These are phyloP conservation scores for Hypoxylon sp. DNA, from an alignment of 2,329 filamentous ascomycete genomes.

Conservation along the genomic window DNA sequence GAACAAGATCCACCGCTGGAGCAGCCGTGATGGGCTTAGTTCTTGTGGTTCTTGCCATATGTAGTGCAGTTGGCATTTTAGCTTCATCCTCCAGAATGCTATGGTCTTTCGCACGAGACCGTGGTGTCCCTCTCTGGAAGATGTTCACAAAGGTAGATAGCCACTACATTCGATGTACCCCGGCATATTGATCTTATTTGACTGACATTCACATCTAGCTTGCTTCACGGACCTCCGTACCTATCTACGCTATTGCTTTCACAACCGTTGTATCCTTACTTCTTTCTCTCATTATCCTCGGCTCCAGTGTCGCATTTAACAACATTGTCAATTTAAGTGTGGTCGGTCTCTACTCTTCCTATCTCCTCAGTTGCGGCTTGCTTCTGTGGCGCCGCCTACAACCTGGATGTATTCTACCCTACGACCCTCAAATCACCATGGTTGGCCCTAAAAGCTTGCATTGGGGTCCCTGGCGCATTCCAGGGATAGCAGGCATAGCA, in stretches of 20 bases:
- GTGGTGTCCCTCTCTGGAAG: constrained; percentile 32
- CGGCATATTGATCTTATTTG: not conserved
- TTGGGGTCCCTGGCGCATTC: constrained; percentile 35
- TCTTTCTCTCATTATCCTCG: constrained; percentile 34
- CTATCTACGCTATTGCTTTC: constrained; percentile 24
- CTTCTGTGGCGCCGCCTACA: constrained; percentile 59
- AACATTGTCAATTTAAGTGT: constrained; percentile 29
- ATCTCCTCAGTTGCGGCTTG: constrained; percentile 58
- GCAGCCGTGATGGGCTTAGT: constrained; percentile 25
- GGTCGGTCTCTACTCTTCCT: constrained; percentile 61
- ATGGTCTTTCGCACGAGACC: constrained; percentile 50
- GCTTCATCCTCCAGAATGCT: constrained; percentile 45
- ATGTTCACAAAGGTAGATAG: constrained; percentile 26
- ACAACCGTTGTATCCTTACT: constrained; percentile 29
- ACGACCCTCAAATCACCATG: constrained; percentile 15
- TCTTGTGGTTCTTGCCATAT: constrained; percentile 21
- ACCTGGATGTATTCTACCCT: constrained; percentile 47
- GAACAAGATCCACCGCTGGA: constrained; percentile 5
- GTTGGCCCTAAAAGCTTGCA: constrained; percentile 22
- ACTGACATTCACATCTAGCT: constrained; percentile 13
- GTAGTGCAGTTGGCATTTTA: constrained; percentile 12
- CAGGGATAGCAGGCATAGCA: constrained; percentile 22
- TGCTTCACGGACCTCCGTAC: constrained; percentile 28
- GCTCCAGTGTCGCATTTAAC: constrained; percentile 32
- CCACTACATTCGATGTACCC: not conserved